These are phyloP conservation scores for Rosa chinensis DNA, from an alignment of 306 rosid species.

Conservation along the genomic window DNA sequence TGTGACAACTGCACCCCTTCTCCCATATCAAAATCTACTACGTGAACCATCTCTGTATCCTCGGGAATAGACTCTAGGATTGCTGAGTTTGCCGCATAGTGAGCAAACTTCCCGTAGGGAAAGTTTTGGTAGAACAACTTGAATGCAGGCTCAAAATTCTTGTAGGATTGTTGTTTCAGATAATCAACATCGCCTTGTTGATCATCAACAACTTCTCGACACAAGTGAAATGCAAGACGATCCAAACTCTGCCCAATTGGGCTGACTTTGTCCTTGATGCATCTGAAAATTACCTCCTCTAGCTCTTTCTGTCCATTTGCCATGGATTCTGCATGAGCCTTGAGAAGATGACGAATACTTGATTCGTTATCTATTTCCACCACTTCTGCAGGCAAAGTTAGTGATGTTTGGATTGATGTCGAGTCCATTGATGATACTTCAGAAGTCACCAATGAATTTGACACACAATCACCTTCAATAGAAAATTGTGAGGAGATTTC, in stretches of 20 bases:
- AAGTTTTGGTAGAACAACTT: conserved; percentile 45
- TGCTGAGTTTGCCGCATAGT: conserved; percentile 48
- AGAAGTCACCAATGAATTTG: conserved; percentile 40
- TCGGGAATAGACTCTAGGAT: conserved; percentile 47
- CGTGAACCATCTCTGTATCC: conserved; percentile 46
- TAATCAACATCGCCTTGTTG: conserved; percentile 24
- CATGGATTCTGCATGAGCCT: conserved; percentile 48
- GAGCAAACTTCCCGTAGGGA: conserved; percentile 52
- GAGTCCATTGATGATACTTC: conserved; percentile 36
- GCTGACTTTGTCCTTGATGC: conserved; percentile 43
- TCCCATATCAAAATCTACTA: conserved; percentile 51
- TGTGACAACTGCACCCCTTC: conserved; percentile 58
- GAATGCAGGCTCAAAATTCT: conserved; percentile 33
- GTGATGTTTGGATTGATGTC: conserved; percentile 26
- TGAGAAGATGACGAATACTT: conserved; percentile 45
- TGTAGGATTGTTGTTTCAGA: conserved; percentile 49
- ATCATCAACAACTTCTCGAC: conserved; percentile 22
- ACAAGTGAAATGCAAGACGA: conserved; percentile 47
- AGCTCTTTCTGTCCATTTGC: conserved; percentile 45
- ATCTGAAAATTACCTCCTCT: conserved; percentile 32
- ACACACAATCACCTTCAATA: conserved; percentile 26
- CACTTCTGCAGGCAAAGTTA: conserved; percentile 34
- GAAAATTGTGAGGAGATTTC: conserved; percentile 30
- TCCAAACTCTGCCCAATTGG: conserved; percentile 54
- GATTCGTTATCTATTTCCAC: conserved; percentile 46